A percentile compares a stretch with the other conserved stretches of the same genome.
Conservation (phyloP, 2,329 filamentous ascomycete genomes). For the Fusarium ambrosium region DNA sequence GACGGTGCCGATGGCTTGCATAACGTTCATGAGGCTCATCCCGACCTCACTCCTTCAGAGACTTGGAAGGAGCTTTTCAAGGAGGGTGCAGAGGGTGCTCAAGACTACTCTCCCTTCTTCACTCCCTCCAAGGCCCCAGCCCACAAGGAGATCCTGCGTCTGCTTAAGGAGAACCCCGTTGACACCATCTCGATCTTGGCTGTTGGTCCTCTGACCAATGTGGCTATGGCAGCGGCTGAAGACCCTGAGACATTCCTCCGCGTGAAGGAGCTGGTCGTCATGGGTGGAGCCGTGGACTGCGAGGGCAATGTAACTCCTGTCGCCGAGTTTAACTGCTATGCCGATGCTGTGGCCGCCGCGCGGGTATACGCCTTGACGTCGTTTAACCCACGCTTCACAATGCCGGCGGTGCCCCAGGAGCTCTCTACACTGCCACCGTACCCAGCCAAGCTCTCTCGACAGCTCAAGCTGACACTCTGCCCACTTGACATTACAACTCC, state of each 20-base stretch:
- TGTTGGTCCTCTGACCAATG: slow-evolving; percentile 92
- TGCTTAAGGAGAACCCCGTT: slow-evolving; percentile 83
- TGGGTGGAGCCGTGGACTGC: slow-evolving; percentile 88
- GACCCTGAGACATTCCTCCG: slow-evolving; percentile 91
- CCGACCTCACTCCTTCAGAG: slow-evolving; percentile 80
- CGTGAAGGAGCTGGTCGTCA: slow-evolving; percentile 92
- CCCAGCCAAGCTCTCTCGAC: slow-evolving; percentile 72
- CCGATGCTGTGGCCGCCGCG: slow-evolving; percentile 84
- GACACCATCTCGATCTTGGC: slow-evolving; percentile 92
- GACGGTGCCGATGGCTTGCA: slow-evolving; percentile 84
- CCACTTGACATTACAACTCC: slow-evolving; percentile 82
- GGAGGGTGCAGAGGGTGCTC: slow-evolving; percentile 53
- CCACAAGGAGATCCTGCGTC: slow-evolving; percentile 89
- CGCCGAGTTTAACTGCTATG: slow-evolving; percentile 96
- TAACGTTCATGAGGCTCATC: slow-evolving; percentile 80
- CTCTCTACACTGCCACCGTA: slow-evolving; percentile 70
- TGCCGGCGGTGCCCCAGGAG: slow-evolving; percentile 75
- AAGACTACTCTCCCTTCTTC: slow-evolving; percentile 73
- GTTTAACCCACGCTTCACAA: slow-evolving; percentile 79
- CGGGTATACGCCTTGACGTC: slow-evolving; percentile 84
- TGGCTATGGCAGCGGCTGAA: slow-evolving; percentile 88
- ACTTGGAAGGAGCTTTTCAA: slow-evolving; percentile 79
- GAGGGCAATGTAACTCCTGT: slow-evolving; percentile 88
- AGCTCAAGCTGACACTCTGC: slow-evolving; percentile 77
- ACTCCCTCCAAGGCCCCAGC: slow-evolving; percentile 79